phyloP scores from a whole-genome alignment of 805 yeast species.

The Wickerhamiella spandovensis region DNA sequence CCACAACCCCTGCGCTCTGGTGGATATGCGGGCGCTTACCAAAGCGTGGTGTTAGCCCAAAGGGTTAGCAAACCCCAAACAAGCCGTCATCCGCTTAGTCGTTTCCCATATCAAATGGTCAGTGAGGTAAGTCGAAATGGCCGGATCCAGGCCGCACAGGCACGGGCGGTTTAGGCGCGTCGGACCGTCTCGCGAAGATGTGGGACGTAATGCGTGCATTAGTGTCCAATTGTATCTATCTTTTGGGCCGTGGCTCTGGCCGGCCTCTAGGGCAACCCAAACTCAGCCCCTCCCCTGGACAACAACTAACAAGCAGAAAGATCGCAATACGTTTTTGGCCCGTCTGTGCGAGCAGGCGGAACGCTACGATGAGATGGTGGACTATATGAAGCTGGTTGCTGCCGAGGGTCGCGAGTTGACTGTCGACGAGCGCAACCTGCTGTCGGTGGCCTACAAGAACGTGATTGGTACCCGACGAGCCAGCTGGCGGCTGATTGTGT shows the following conservation, averaged over 20 bases:
- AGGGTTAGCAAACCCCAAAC: neutral
- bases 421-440: conserved; percentile 94
- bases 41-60: too few relatives aligned
- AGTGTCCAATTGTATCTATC: neutral
- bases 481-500: conserved; percentile 96
- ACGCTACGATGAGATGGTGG: conserved; percentile 99
- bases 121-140: neutral
- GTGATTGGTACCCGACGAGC: conserved; percentile 99
- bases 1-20: neutral
- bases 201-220: neutral
- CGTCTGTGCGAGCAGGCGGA: conserved; percentile 99
- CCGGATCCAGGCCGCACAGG: neutral
- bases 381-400: conserved; percentile 95
- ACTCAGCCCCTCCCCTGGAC: neutral
- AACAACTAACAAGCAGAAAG: neutral
- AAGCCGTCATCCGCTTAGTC: neutral
- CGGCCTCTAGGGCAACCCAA: neutral
- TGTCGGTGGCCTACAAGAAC: conserved; percentile 95
- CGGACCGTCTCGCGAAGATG: too few relatives aligned
- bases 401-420: conserved; percentile 89
- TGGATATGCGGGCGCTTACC: too few relatives aligned
- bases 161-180: neutral
- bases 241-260: neutral
- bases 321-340: conserved; percentile 75
- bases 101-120: neutral